Conservation (phyloP, 352 stramenopile genomes). For the Plasmopara muralis region DNA sequence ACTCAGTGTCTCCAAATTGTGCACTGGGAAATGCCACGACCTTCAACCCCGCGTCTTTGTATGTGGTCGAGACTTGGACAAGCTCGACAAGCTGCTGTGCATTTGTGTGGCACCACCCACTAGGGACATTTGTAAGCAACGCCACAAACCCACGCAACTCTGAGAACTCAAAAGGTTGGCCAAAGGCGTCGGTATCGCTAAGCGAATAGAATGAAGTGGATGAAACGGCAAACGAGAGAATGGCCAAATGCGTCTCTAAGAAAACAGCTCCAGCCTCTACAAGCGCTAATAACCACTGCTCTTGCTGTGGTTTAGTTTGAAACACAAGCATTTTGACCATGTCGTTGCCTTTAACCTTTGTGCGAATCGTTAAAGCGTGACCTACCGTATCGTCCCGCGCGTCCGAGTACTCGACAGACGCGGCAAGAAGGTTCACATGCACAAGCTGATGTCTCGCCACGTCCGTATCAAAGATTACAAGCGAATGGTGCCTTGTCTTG, state of each 20-base stretch:
- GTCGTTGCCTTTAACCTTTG: slow-evolving; percentile 5
- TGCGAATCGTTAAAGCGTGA: slow-evolving; percentile 26
- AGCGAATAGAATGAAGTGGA: slow-evolving; percentile 72
- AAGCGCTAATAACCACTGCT: slow-evolving; percentile 42
- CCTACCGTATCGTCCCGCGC: slow-evolving; percentile 2
- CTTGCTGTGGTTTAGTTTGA: slow-evolving; percentile 29
- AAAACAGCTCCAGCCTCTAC: slow-evolving; percentile 41
- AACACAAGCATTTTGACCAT: slow-evolving; percentile 29
- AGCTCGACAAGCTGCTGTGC: slow-evolving; percentile 78
- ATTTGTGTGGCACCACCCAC: slow-evolving; percentile 11
- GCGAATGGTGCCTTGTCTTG: slow-evolving; percentile 21
- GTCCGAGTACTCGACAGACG: slow-evolving; percentile 29
- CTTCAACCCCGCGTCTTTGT: slow-evolving; percentile 42
- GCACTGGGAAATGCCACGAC: slow-evolving; percentile 82
- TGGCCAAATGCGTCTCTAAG: slow-evolving; percentile 27
- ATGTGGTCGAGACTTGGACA: slow-evolving; percentile 49
- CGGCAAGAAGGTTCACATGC: slow-evolving; percentile 16
- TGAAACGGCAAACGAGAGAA: slow-evolving; percentile 24
- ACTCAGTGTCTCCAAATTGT: slow-evolving; percentile 79
- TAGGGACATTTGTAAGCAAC: slow-evolving; percentile 69
- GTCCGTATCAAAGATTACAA: slow-evolving; percentile 30
- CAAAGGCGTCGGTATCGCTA: slow-evolving; percentile 49
- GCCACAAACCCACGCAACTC: slow-evolving; percentile 52
- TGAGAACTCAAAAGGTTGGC: slow-evolving; percentile 52
- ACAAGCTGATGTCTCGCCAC: slow-evolving; percentile 21